Evolutionary conservation across 805 yeast genomes (phyloP).

Genomic region (Debaryomyces castellii): DNA sequence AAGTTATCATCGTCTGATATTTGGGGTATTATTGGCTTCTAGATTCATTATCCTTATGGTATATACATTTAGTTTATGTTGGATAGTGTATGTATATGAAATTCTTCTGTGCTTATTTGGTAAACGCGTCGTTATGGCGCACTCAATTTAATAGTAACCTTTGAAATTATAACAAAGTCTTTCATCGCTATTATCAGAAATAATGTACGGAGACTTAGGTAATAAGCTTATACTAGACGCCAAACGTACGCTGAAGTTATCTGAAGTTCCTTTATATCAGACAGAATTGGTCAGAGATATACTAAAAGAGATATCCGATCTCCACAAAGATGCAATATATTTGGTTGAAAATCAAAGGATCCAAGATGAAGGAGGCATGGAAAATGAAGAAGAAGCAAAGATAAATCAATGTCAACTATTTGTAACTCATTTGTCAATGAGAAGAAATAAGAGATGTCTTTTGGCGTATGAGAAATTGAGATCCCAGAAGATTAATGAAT

Average conservation of each 20-base stretch:
- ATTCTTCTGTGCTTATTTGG: no score
- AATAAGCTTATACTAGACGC: slow-evolving; percentile 84
- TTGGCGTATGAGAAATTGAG: slow-evolving; percentile 79
- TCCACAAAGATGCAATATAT: slow-evolving; percentile 56
- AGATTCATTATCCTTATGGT: no score
- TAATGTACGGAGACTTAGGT: slow-evolving; percentile 89
- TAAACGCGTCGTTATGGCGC: not conserved
- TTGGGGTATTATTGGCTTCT: no score
- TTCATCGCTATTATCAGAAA: not conserved
- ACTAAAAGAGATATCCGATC: slow-evolving; percentile 66
- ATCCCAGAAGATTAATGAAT: slow-evolving; percentile 61
- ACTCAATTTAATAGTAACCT: not conserved
- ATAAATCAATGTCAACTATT: slow-evolving; percentile 63
- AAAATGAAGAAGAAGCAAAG: slow-evolving; percentile 36
- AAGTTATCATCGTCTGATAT: no score
- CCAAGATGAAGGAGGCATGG: slow-evolving; percentile 17
- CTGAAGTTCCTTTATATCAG: slow-evolving; percentile 66
- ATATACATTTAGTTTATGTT: no score
- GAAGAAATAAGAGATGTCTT: slow-evolving; percentile 86
- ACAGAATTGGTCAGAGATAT: slow-evolving; percentile 69
- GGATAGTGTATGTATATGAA: no score
- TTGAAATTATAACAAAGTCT: not conserved
- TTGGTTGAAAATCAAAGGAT: slow-evolving; percentile 33
- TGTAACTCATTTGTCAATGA: slow-evolving; percentile 72
- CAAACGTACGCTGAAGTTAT: slow-evolving; percentile 68